Percentiles rank a stretch among this genome's conserved stretches.
These are phyloP conservation scores for Boletellus sp. DNA, from an alignment of 768 basidiomycete species.

Conservation along the genomic window DNA sequence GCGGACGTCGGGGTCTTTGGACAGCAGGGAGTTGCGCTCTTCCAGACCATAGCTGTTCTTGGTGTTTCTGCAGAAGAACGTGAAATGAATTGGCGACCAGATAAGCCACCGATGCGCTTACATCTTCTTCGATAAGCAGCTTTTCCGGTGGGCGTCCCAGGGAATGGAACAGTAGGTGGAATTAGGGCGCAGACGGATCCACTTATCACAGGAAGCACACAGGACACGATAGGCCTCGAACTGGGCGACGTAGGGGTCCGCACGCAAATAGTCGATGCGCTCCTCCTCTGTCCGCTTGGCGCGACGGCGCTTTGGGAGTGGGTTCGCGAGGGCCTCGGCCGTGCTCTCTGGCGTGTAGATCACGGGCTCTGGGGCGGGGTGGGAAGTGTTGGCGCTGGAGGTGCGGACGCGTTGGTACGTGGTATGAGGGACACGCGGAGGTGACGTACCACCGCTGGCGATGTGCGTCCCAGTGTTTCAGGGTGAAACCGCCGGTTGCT, in stretches of 20 bases:
- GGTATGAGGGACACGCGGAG: slow-evolving; percentile 2
- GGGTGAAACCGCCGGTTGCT: slow-evolving; percentile 56
- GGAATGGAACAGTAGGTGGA: slow-evolving; percentile 87
- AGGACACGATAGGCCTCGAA: slow-evolving; percentile 79
- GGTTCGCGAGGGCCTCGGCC: slow-evolving; percentile 42
- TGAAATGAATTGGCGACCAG: slow-evolving; percentile 7
- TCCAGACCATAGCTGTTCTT: slow-evolving; percentile 60
- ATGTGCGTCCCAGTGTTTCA: slow-evolving; percentile 70
- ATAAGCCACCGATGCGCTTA: slow-evolving; percentile 31
- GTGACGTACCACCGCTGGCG: slow-evolving; percentile 51
- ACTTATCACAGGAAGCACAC: slow-evolving; percentile 78
- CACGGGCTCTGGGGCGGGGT: slow-evolving; percentile 34
- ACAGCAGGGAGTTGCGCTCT: slow-evolving; percentile 54
- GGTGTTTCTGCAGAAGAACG: slow-evolving; percentile 24
- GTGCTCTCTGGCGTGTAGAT: slow-evolving; percentile 43
- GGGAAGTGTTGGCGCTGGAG: slow-evolving; percentile 30
- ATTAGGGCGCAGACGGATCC: slow-evolving; percentile 82
- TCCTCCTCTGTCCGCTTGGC: slow-evolving; percentile 78
- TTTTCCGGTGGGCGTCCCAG: slow-evolving; percentile 83
- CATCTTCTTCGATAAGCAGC: slow-evolving; percentile 77
- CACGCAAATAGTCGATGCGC: slow-evolving; percentile 62
- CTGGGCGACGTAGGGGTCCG: slow-evolving; percentile 74
- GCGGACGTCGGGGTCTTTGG: slow-evolving; percentile 66
- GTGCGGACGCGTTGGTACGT: slow-evolving; percentile 6
- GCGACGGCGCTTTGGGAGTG: slow-evolving; percentile 60